phyloP scores from a whole-genome alignment of 208 protist species.

The Trypanosoma avium region DNA sequence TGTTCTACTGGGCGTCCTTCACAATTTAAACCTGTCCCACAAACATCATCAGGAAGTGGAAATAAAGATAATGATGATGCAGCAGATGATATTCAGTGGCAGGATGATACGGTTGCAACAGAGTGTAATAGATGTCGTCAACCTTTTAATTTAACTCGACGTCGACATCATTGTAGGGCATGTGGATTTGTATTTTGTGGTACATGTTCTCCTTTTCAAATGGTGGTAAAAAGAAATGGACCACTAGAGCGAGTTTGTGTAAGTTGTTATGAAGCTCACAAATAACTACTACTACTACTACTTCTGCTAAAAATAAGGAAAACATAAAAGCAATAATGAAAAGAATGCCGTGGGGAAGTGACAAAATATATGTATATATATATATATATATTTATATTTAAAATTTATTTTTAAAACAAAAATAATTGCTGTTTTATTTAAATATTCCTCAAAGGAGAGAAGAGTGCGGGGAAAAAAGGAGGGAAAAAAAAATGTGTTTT shows the following conservation, averaged over 20 bases:
- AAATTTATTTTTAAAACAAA: slow-evolving; percentile 1
- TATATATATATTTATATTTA: slow-evolving; percentile 16
- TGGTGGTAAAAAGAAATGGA: slow-evolving; percentile 42
- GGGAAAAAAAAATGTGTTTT: too few species aligned
- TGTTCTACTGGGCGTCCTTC: slow-evolving; percentile 51
- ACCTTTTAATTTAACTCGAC: slow-evolving; percentile 63
- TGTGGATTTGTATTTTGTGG: slow-evolving; percentile 88
- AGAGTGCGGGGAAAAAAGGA: too few species aligned
- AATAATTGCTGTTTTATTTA: too few species aligned
- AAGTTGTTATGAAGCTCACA: slow-evolving; percentile 48
- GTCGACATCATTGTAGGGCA: slow-evolving; percentile 79
- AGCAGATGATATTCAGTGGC: slow-evolving; percentile 76
- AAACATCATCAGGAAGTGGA: slow-evolving; percentile 1
- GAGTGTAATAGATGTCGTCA: slow-evolving; percentile 74
- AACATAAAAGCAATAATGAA: slow-evolving; percentile 16
- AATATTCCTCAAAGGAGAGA: too few species aligned
- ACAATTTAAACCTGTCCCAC: slow-evolving; percentile 35
- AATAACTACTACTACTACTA: not conserved
- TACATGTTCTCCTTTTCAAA: slow-evolving; percentile 56
- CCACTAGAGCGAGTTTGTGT: slow-evolving; percentile 60
- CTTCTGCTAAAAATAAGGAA: slow-evolving; percentile 31
- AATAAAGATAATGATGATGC: slow-evolving; percentile 39
- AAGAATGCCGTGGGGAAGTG: not conserved
- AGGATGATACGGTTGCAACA: slow-evolving; percentile 67
- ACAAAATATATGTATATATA: slow-evolving; percentile 2